A percentile compares a stretch with the other conserved stretches of the same genome.
phyloP scores from a whole-genome alignment of 179 eudicot species.

The Corrigiola litoralis region DNA sequence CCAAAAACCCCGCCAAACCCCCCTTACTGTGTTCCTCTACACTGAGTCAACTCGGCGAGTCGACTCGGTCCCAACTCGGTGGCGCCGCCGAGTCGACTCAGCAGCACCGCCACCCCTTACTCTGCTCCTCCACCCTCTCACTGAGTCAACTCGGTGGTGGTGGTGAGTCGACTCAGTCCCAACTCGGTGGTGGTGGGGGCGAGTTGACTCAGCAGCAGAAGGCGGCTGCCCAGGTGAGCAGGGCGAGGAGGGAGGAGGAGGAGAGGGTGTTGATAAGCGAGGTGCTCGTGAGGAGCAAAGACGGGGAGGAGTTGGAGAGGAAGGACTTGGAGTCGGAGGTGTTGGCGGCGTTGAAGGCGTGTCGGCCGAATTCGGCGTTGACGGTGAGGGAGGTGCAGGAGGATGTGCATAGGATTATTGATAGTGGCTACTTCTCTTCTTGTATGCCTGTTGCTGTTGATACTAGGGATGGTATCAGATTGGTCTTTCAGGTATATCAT shows the following conservation, averaged over 20 bases:
- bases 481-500: constrained; percentile 91
- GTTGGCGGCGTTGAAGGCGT: constrained; percentile 63
- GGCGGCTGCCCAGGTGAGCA: constrained; percentile 30
- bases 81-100: constrained; percentile 9
- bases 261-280: constrained; percentile 96
- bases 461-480: constrained; percentile 90
- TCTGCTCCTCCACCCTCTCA: constrained; percentile 60
- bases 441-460: constrained; percentile 96
- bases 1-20: constrained; percentile 8
- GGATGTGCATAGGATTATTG: constrained; percentile 87
- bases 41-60: constrained; percentile 24
- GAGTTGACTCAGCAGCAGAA: constrained; percentile 24
- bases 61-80: constrained; percentile 2
- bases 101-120: constrained; percentile 1
- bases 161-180: constrained; percentile 29
- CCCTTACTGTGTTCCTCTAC: constrained; percentile 48
- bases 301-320: constrained; percentile 87
- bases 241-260: constrained; percentile 54
- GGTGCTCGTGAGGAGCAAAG: constrained; percentile 80
- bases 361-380: constrained; percentile 74
- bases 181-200: constrained; percentile 7
- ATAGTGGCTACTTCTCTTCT: constrained; percentile 79
- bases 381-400: constrained; percentile 90
- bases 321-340: constrained; percentile 81
- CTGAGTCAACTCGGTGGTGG: constrained; percentile 17